A percentile compares a stretch with the other conserved stretches of the same genome.
These are phyloP conservation scores for Mortierella sp. DNA, from an alignment of 371 early-diverging fungal genomes.

Conservation along the genomic window DNA sequence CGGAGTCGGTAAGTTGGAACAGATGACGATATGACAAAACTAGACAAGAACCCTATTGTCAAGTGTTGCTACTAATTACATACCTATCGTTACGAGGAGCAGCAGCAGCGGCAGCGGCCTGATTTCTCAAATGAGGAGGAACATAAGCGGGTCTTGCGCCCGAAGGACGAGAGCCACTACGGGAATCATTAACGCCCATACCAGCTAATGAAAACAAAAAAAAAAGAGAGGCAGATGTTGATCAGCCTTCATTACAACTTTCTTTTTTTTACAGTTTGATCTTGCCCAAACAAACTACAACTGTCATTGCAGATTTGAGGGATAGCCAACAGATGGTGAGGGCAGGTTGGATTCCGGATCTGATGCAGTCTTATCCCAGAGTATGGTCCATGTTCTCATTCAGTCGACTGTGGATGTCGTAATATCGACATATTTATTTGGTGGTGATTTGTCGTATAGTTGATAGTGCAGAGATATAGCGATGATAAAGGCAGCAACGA, in stretches of 20 bases:
- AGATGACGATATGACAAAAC: background rate
- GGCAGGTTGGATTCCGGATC: background rate
- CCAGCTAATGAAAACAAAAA: slow-evolving; percentile 65
- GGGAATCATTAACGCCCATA: slow-evolving; percentile 69
- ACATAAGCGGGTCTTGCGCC: slow-evolving; percentile 58
- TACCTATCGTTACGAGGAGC: slow-evolving; percentile 41
- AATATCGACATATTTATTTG: background rate
- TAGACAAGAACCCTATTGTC: slow-evolving; percentile 7
- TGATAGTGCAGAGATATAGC: background rate
- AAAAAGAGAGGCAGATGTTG: background rate
- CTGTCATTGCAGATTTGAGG: background rate
- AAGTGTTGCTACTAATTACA: slow-evolving; percentile 43
- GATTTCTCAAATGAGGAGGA: slow-evolving; percentile 69
- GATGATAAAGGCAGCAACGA: background rate
- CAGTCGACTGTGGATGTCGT: background rate
- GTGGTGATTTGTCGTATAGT: background rate
- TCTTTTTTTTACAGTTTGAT: slow-evolving; percentile 1
- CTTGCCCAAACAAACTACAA: background rate
- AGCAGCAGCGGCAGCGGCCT: slow-evolving; percentile 20
- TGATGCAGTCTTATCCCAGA: background rate
- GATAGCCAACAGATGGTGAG: background rate
- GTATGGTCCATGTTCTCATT: background rate
- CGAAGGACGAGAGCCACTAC: slow-evolving; percentile 36
- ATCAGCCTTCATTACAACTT: background rate
- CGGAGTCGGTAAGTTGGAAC: background rate